Base-by-base conservation (phyloP, 208 protist species). In the Spongospora subterranea region DNA sequence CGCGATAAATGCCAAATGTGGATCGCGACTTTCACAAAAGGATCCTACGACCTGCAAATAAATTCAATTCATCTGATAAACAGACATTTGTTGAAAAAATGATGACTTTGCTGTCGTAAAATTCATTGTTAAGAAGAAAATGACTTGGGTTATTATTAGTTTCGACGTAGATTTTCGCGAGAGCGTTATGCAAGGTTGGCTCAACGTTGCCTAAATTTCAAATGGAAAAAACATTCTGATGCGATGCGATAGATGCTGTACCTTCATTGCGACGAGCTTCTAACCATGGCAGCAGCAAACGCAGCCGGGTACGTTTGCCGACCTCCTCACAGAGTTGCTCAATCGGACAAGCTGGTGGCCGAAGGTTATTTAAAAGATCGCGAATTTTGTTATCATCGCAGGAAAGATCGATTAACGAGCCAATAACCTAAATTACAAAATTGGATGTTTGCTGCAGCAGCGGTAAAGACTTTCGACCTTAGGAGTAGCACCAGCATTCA, bases 151-250 rank as follows among this genome's bases (percentile, higher is more conserved):
- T 96, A 88, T 98, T 96, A 93, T 98, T 98, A 71, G 95, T 95
- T 93, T 99, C 98, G n/a, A 99, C 97, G 95, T 99, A 99, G 90
- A 99, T 98, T 96, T 99, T 99, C 39, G 97, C 98, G 0, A 99
- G 94, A 0, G 98, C 98, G 92, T 99, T 99, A 96, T 99, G 98
- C 1, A 98, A 95, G 46, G 96, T 95, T 0, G 95, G 88, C 89
- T 99, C 98, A n/a, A n/a, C 91, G 66, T 35, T 45, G 6, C 50
- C 50, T 60, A 24, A 60, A 60, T 24, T 29, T n/a, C n/a, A n/a
- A n/a, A n/a, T n/a, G n/a, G n/a, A n/a, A n/a, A n/a, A n/a, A n/a
- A n/a, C n/a, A n/a, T n/a, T n/a, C n/a, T n/a, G n/a, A n/a, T n/a
- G n/a, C n/a, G n/a, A n/a, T n/a, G n/a, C n/a, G n/a, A n/a, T n/a